phyloP scores from a whole-genome alignment of 192 early-diverging fungal genomes.

The Jimgerdemannia lactiflua region DNA sequence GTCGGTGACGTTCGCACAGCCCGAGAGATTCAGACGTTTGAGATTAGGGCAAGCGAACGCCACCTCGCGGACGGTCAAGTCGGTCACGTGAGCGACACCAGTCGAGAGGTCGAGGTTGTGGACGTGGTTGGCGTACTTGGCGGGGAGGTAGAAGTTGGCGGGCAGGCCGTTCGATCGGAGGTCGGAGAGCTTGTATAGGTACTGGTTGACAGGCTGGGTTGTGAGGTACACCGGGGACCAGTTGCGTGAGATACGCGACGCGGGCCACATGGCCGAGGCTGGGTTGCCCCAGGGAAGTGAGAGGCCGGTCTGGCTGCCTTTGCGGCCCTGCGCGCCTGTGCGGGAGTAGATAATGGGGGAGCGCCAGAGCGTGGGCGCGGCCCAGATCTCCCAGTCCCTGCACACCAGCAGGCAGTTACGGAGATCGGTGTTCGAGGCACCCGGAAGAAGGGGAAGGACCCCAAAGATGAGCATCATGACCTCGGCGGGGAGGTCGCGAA shows the following conservation, averaged over 20 bases:
- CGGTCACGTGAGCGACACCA: conserved; percentile 23
- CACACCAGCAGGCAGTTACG: conserved; percentile 10
- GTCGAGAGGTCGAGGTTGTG: conserved; percentile 7
- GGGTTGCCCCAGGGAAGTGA: too few species aligned
- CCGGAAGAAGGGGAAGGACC: background rate
- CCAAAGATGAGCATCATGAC: conserved; percentile 13
- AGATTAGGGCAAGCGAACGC: conserved; percentile 30
- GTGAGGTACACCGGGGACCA: too few species aligned
- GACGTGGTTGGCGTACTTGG: conserved; percentile 8
- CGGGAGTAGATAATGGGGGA: too few species aligned
- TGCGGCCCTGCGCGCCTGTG: too few species aligned
- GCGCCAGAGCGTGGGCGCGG: too few species aligned
- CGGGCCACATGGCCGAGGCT: too few species aligned
- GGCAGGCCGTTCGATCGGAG: too few species aligned
- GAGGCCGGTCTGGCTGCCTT: too few species aligned
- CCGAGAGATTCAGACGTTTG: conserved; percentile 30
- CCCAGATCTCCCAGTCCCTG: conserved; percentile 11
- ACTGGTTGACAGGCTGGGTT: too few species aligned
- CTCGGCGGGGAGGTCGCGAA: background rate
- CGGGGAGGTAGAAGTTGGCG: conserved; percentile 3
- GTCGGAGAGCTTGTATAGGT: too few species aligned
- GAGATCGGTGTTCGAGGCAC: background rate
- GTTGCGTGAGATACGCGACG: too few species aligned
- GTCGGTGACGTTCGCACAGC: conserved; percentile 35
- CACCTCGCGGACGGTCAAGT: conserved; percentile 32